Base-by-base conservation (phyloP, 2,329 filamentous ascomycete species). In the Chaetomium globosum region DNA sequence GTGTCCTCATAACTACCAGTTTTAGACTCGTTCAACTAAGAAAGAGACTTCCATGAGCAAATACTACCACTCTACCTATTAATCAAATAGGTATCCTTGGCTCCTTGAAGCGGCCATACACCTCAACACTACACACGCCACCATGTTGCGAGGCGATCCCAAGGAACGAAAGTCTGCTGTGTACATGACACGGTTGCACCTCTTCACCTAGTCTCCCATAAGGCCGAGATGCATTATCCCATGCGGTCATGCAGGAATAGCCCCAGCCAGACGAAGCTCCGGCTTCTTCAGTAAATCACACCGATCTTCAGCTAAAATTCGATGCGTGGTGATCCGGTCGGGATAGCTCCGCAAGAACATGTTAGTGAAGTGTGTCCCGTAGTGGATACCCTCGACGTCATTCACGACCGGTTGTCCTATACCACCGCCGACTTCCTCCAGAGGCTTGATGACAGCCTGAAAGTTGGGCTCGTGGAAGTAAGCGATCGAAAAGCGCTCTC, bases 391-490 rank as follows among this genome's bases (percentile, higher is more conserved):
- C n/a, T 78, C 75, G 5, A 30, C 33, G 1, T n/a, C 30, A n/a
- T 43, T n/a, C 1, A 43, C 39, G 5, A 8, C 10, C 9, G 12
- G 9, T 21, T 51, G 12, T 4, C 59, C 74, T 72, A 59, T 33
- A 28, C 58, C 73, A 8, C 77, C 71, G 64, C 77, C 80, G 2
- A 77, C 77, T 3, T 51, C 63, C 0, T 74, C 73, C 8, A 83
- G 48, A 72, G 81, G 80, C 69, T 77, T 77, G 16, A 81, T 65
- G 10, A 81, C 76, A 0, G 80, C 75, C 23, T 78, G 75, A 69
- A 83, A 83, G 71, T 77, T 81, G 26, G 81, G 81, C 72, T 83
- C 81, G 65, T 83, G 81, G 70, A 83, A 83, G 69, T 83, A 83
- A 5, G 81, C 81, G 68, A 82, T 81, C 0, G 80, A 77, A 48